Evolutionary conservation across 1,284 basidiomycete genomes (phyloP).

Genomic region (Bondarzewia mesenterica): DNA sequence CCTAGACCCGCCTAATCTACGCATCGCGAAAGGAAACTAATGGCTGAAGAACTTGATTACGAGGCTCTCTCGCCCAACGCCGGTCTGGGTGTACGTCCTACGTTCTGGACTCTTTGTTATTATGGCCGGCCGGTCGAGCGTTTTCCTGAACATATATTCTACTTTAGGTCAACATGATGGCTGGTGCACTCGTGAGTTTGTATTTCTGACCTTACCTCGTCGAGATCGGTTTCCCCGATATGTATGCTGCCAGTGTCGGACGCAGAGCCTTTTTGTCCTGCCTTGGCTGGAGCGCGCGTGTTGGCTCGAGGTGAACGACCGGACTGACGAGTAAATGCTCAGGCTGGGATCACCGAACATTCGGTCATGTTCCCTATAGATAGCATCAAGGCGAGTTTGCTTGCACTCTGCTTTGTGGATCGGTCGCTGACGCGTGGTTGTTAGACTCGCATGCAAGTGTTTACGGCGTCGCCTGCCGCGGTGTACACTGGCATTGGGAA

Average conservation of each 20-base stretch:
- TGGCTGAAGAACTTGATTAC: conserved; percentile 59
- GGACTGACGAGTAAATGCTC: conserved; percentile 8
- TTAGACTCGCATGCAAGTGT: conserved; percentile 99
- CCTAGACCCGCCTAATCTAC: not conserved
- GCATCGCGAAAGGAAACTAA: conserved; percentile 11
- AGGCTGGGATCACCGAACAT: conserved; percentile 99
- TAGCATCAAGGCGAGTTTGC: conserved; percentile 81
- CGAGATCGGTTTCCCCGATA: not conserved
- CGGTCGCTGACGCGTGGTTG: conserved; percentile 1
- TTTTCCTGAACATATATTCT: conserved; percentile 1
- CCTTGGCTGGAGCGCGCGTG: no score
- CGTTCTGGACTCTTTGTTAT: conserved; percentile 4
- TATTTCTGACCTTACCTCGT: not conserved
- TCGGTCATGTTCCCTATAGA: conserved; percentile 99
- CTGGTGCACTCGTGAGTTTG: conserved; percentile 84
- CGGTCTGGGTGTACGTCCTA: conserved; percentile 41
- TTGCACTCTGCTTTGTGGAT: not conserved
- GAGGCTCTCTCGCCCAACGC: conserved; percentile 73
- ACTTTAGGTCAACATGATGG: conserved; percentile 87
- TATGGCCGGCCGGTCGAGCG: not conserved
- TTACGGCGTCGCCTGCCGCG: conserved; percentile 75
- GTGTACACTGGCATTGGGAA: conserved; percentile 86
- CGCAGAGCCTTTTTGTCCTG: not conserved
- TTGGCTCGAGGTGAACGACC: no score
- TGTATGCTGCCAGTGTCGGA: not conserved